Conservation (phyloP, 352 stramenopile genomes). For the Pythium diclinum region DNA sequence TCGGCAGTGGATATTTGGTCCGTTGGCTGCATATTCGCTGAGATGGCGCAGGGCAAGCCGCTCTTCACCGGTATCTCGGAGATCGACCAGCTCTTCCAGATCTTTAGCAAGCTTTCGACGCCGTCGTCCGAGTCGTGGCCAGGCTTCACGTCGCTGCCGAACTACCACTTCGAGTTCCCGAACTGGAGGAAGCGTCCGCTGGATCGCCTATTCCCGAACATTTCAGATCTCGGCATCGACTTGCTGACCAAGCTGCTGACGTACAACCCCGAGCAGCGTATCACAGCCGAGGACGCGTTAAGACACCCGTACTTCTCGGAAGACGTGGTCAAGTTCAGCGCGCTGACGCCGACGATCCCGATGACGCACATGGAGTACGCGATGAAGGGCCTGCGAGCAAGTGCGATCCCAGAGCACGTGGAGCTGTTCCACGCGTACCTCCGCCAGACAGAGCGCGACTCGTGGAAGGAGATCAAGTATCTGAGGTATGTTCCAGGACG, state of each 20-base stretch:
- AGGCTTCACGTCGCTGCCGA: slow-evolving; percentile 95
- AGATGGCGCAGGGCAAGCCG: slow-evolving; percentile 90
- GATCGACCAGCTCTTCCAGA: slow-evolving; percentile 86
- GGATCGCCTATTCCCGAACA: slow-evolving; percentile 65
- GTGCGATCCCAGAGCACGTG: slow-evolving; percentile 66
- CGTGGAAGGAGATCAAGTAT: slow-evolving; percentile 88
- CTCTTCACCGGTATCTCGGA: slow-evolving; percentile 81
- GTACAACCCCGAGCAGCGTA: slow-evolving; percentile 82
- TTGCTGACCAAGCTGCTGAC: slow-evolving; percentile 72
- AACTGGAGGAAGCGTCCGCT: slow-evolving; percentile 73
- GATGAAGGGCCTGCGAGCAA: slow-evolving; percentile 43
- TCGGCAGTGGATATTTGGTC: slow-evolving; percentile 93
- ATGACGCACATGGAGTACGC: slow-evolving; percentile 80
- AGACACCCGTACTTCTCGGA: slow-evolving; percentile 79
- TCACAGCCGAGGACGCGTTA: slow-evolving; percentile 77
- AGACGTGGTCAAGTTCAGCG: slow-evolving; percentile 36
- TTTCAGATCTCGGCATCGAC: slow-evolving; percentile 69
- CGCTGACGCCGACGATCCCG: slow-evolving; percentile 60
- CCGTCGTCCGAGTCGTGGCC: slow-evolving; percentile 96
- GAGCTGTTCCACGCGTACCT: slow-evolving; percentile 78
- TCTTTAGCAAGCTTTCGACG: slow-evolving; percentile 94
- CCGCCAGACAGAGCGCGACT: slow-evolving; percentile 70
- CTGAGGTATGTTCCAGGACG: slow-evolving; percentile 48
- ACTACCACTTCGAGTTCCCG: slow-evolving; percentile 93
- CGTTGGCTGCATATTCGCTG: slow-evolving; percentile 96